Base-by-base conservation (phyloP, 2,329 filamentous ascomycete genomes). In the Arthrobotrys megalospora region DNA sequence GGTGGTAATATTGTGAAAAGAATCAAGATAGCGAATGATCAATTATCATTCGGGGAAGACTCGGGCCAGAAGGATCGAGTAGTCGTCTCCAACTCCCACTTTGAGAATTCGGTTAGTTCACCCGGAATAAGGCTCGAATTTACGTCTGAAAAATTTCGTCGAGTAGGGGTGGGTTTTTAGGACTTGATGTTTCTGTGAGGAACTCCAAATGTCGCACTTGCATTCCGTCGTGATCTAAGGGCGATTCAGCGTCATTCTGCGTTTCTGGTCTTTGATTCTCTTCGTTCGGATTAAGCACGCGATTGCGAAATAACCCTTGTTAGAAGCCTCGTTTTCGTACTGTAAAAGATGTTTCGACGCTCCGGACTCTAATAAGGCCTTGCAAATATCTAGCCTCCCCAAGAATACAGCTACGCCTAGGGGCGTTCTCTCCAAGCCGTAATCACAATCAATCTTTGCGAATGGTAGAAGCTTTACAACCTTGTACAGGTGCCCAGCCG, bases 381-480 rank as follows among this genome's bases (percentile, higher is more conserved):
- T 68, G n/a, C 36, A 34, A n/a, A 58, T 58, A 58, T 68, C 65
- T 12, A 58, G n/a, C 7, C n/a, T 34, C 1, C 65, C 65, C 3
- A 68, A 19, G 12, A 2, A 11, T 19, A 48, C 50, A 0, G 65
- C 65, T 1, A 58, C 32, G 8, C 53, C 48, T 14, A 68, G 24
- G 14, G 32, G 21, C 11, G 24, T 68, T 16, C 24, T 55, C 5
- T 55, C 50, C 10, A 16, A 2, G 6, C 24, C 48, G 6, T 45
- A 41, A 6, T 58, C 19, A 16, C 34, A 6, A 10, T 58, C 50
- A 36, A 68, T 7, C 5, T 58, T 12, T 4, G 38, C 16, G 14
- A 58, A 43, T 1, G 28, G 19, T 6, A 47, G 2, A 0, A 58
- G 36, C 1, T 45, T 24, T 3, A 58, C 58, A 12, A 48, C 38